Percentiles rank a stretch among this genome's conserved stretches.
Conservation (phyloP, 1,284 basidiomycete genomes). For the Filobasidium uniguttulatum region DNA sequence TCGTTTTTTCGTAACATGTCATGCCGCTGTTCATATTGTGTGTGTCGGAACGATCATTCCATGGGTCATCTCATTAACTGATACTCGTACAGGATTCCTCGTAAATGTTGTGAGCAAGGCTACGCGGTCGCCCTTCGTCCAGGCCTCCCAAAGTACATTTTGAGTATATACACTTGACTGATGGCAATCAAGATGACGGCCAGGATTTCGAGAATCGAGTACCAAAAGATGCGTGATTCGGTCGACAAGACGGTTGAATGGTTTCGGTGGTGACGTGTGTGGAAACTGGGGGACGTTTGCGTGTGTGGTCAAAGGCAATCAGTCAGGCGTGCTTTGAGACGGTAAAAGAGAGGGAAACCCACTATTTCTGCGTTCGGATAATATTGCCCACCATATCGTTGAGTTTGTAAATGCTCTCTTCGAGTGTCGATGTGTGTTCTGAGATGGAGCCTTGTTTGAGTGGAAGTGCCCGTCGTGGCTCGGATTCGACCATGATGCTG, state of each 20-base stretch:
- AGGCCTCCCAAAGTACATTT: constrained; percentile 84
- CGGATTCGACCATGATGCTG: constrained; percentile 85
- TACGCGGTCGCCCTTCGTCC: too few species aligned
- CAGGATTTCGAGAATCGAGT: constrained; percentile 61
- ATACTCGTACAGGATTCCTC: too few species aligned
- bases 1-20: too few species aligned
- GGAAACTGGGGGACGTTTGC: too few species aligned
- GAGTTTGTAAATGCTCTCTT: constrained; percentile 84
- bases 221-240: constrained; percentile 62
- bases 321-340: not conserved
- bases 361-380: constrained; percentile 86
- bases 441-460: constrained; percentile 53
- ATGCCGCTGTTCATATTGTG: too few species aligned
- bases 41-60: too few species aligned
- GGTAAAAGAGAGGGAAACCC: too few species aligned
- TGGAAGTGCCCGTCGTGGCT: constrained; percentile 69
- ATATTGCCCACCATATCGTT: constrained; percentile 72
- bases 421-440: constrained; percentile 77
- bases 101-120: too few species aligned
- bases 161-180: constrained; percentile 73
- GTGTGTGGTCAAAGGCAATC: not conserved
- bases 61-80: too few species aligned
- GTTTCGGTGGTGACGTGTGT: constrained; percentile 29
- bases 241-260: constrained; percentile 29
- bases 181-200: constrained; percentile 65